Evolutionary conservation across 1,139 yeast genomes (phyloP).

Genomic region (Zygoascus meyerae): DNA sequence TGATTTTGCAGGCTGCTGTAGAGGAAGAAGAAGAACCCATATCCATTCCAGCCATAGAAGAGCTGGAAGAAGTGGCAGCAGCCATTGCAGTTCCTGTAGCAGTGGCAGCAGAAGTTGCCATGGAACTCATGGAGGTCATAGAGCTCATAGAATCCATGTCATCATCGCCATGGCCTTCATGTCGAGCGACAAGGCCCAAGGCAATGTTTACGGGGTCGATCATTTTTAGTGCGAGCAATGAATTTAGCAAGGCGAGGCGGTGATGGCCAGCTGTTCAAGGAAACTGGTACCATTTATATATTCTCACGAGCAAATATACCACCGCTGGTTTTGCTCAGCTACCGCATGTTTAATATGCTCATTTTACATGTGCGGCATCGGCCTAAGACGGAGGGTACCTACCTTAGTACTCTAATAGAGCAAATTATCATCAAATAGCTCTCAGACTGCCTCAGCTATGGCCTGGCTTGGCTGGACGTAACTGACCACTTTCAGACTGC

Average conservation of each 20-base stretch:
- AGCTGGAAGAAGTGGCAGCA: slow-evolving; percentile 6
- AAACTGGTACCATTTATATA: no score
- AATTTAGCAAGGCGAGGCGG: no score
- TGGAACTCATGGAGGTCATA: slow-evolving; percentile 9
- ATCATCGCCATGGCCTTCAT: slow-evolving; percentile 5
- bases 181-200: slow-evolving; percentile 1
- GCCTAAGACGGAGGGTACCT: not conserved
- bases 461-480: no score
- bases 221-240: not conserved
- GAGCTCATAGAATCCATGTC: slow-evolving; percentile 1
- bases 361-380: not conserved
- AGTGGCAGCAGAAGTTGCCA: slow-evolving; percentile 11
- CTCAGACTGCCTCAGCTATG: no score
- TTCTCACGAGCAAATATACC: no score
- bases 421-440: no score
- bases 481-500: no score
- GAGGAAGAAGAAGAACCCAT: slow-evolving; percentile 1
- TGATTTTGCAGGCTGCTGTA: slow-evolving; percentile 26
- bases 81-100: slow-evolving; percentile 12
- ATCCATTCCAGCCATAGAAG: slow-evolving; percentile 9
- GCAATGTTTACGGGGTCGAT: not conserved
- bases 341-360: not conserved
- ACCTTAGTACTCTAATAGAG: no score
- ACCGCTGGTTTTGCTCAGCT: no score
- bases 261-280: no score